phyloP scores from a whole-genome alignment of 257 asterid species.

The Haberlea rhodopensis region DNA sequence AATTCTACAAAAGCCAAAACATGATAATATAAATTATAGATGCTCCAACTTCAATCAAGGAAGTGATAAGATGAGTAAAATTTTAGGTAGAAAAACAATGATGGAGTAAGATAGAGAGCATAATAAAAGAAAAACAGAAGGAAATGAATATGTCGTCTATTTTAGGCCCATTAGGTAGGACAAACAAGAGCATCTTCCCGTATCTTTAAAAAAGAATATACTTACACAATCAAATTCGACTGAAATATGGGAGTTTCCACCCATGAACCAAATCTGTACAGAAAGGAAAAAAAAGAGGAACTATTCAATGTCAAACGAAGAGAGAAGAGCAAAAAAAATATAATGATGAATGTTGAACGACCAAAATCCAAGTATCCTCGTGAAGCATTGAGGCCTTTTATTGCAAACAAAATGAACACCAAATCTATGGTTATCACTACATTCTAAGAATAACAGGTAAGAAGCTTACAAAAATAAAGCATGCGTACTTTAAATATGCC shows the following conservation, averaged over 20 bases:
- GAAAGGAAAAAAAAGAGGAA: constrained; percentile 21
- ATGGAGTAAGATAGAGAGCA: not conserved
- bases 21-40: not conserved
- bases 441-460: not conserved
- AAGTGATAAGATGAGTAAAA: not conserved
- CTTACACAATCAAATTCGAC: constrained; percentile 89
- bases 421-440: not conserved
- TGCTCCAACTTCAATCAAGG: not conserved
- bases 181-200: not conserved
- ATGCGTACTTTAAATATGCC: not conserved
- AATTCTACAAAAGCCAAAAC: not conserved
- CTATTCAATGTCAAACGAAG: constrained; percentile 1
- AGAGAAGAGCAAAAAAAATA: not conserved
- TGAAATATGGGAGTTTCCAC: constrained; percentile 83
- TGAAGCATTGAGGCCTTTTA: not conserved
- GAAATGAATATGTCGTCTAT: not conserved
- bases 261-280: constrained; percentile 93
- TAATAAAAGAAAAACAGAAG: not conserved
- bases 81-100: not conserved
- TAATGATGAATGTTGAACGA: not conserved
- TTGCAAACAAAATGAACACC: not conserved
- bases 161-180: constrained; percentile 4
- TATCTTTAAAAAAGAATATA: constrained; percentile 9
- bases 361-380: not conserved
- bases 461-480: not conserved